A percentile compares a stretch with the other conserved stretches of the same genome.
These are phyloP conservation scores for Passiflora organensis DNA, from an alignment of 345 rosid species.

Conservation along the genomic window DNA sequence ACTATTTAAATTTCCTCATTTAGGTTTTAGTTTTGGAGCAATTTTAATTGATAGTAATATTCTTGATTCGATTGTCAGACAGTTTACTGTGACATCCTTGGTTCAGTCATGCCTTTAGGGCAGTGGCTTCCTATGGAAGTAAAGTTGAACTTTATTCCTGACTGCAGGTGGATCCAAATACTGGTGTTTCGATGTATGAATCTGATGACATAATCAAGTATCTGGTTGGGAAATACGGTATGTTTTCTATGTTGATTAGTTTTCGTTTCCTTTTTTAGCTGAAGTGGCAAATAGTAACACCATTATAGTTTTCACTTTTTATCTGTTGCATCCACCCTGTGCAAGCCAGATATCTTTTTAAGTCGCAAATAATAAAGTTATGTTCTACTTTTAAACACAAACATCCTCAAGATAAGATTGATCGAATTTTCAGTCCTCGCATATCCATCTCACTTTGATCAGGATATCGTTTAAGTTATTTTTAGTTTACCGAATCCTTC, in stretches of 20 bases:
- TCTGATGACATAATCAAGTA: slow-evolving; percentile 89
- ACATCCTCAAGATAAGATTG: not conserved
- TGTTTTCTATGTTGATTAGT: slow-evolving; percentile 15
- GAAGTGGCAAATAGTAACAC: not conserved
- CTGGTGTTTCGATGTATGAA: slow-evolving; percentile 88
- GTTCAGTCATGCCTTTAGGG: not conserved
- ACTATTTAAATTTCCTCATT: not conserved
- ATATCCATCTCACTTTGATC: not conserved
- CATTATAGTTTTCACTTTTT: too few species aligned
- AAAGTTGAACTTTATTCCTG: slow-evolving; percentile 13
- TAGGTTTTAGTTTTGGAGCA: too few species aligned
- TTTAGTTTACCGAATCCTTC: not conserved
- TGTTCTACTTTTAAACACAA: not conserved
- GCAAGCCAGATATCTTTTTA: too few species aligned
- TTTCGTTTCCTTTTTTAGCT: not conserved
- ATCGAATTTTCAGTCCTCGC: not conserved
- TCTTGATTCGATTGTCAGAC: not conserved
- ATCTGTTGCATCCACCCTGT: too few species aligned
- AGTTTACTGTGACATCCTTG: too few species aligned
- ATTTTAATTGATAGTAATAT: not conserved
- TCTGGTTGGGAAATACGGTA: slow-evolving; percentile 73
- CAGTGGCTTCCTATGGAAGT: slow-evolving; percentile 2
- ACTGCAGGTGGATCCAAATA: slow-evolving; percentile 85
- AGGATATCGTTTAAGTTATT: not conserved
- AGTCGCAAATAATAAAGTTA: too few species aligned